A percentile compares a stretch with the other conserved stretches of the same genome.
Conservation (phyloP, 371 early-diverging fungal species). For the Lichtheimia corymbifera region DNA sequence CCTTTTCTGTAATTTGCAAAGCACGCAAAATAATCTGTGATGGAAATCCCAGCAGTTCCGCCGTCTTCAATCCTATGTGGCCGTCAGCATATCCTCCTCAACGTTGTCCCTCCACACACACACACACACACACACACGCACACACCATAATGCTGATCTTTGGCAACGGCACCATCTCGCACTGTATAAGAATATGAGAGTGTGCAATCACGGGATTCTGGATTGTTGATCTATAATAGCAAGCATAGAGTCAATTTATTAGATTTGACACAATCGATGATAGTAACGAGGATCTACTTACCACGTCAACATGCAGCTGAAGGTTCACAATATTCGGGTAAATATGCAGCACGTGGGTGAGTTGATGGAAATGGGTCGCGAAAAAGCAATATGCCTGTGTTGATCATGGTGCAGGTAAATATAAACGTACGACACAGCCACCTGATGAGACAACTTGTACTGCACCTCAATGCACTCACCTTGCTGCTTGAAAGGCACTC, state of each 20-base stretch:
- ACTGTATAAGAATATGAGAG: constrained; percentile 51
- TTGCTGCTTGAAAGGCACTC: constrained; percentile 58
- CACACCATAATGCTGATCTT: constrained; percentile 46
- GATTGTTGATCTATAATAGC: constrained; percentile 12
- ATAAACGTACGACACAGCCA: not conserved
- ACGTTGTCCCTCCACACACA: too few relatives aligned
- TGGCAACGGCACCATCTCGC: constrained; percentile 36
- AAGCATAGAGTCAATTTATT: not conserved
- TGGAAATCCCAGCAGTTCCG: constrained; percentile 47
- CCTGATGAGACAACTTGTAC: not conserved
- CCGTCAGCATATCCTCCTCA: not conserved
- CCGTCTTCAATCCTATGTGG: constrained; percentile 52
- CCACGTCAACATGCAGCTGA: constrained; percentile 60
- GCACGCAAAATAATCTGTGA: constrained; percentile 38
- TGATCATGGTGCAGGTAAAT: not conserved
- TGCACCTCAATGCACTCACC: not conserved
- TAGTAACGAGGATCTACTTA: not conserved
- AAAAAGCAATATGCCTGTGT: constrained; percentile 67
- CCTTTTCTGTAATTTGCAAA: constrained; percentile 31
- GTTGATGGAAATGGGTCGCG: constrained; percentile 72
- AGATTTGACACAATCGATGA: not conserved
- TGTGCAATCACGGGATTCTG: constrained; percentile 17
- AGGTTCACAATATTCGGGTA: constrained; percentile 72
- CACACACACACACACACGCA: constrained; percentile 31
- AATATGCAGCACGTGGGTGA: constrained; percentile 46